Percentiles rank a stretch among this genome's conserved stretches.
phyloP scores from a whole-genome alignment of 148 eudicot species.

The Vaccinium vitisidaea region DNA sequence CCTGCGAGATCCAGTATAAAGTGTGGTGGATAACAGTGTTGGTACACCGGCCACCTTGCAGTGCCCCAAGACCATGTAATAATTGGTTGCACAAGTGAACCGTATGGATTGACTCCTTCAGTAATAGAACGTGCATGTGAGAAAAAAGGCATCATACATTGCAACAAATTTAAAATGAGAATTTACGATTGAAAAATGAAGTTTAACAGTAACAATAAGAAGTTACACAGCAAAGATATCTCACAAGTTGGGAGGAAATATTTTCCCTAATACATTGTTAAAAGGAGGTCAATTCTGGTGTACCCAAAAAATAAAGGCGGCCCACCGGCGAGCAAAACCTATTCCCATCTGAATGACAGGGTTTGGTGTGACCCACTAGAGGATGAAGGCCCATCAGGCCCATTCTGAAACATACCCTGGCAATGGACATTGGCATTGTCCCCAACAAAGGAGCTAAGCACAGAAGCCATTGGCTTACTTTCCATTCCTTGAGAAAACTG shows the following conservation, averaged over 20 bases:
- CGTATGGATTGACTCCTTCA: too few species aligned
- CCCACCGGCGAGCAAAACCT: slow-evolving; percentile 8
- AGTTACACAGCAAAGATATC: not conserved
- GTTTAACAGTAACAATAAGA: not conserved
- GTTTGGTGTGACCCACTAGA: slow-evolving; percentile 51
- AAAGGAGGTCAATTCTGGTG: too few species aligned
- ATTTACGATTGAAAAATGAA: not conserved
- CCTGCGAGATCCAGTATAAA: too few species aligned
- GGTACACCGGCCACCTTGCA: too few species aligned
- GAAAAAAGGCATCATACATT: too few species aligned
- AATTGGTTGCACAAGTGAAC: too few species aligned
- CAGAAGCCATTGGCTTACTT: slow-evolving; percentile 22
- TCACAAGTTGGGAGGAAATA: not conserved
- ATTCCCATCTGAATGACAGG: slow-evolving; percentile 75
- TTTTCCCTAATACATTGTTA: not conserved
- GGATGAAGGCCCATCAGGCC: slow-evolving; percentile 42
- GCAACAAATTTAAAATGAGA: too few species aligned
- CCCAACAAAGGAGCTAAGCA: slow-evolving; percentile 7
- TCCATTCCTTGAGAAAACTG: slow-evolving; percentile 28
- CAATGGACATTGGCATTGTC: slow-evolving; percentile 30
- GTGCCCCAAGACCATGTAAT: too few species aligned
- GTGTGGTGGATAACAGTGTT: too few species aligned
- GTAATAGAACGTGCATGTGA: too few species aligned
- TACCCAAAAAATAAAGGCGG: not conserved
- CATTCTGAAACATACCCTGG: slow-evolving; percentile 45